Base-by-base conservation (phyloP, 352 stramenopile species). In the Phytophthora sp. region DNA sequence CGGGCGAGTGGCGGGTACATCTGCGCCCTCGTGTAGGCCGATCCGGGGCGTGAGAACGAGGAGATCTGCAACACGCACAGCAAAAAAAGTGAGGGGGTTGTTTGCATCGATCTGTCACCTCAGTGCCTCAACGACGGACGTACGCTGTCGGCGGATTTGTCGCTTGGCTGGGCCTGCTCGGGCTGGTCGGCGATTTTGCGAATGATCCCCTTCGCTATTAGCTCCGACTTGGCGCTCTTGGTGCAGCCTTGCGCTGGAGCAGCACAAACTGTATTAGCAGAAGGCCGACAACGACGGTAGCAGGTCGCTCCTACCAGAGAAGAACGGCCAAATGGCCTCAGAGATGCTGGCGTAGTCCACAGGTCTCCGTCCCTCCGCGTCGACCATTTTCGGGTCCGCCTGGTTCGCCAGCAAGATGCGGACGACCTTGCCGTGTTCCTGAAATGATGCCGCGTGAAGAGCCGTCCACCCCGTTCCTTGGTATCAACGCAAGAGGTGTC, bases 11-110 rank as follows among this genome's bases (percentile, higher is more conserved):
- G 76, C 0, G 77, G 79, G 23, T 89, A 73, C 53, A 87, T 76
- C 39, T 92, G 81, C 8, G 80, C 82, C 37, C 81, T 60, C 20
- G 69, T 78, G 60, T 94, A 94, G 15, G 85, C 82, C 1, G 85
- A 94, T 12, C 82, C 85, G 10, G 85, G 85, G 8, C 85, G 77
- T 4, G 85, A 94, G 41, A 92, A 90, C 10, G 78, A 80, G 9
- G 82, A 88, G 53, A 94, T 84, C 84, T 94, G 55, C 1, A 13
- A n/a, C n/a, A n/a, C n/a, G n/a, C n/a, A n/a, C n/a, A n/a, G n/a
- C n/a, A n/a, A n/a, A n/a, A n/a, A n/a, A n/a, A 35, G 5, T 18
- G 20, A 28, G 34, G 17, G 20, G n/a, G n/a, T n/a, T n/a, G n/a
- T n/a, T n/a, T 17, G 34, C 8, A 11, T 49, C 11, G 11, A 39